Base-by-base conservation (phyloP, 2,329 filamentous ascomycete genomes). In the Monilinia aucupariae region DNA sequence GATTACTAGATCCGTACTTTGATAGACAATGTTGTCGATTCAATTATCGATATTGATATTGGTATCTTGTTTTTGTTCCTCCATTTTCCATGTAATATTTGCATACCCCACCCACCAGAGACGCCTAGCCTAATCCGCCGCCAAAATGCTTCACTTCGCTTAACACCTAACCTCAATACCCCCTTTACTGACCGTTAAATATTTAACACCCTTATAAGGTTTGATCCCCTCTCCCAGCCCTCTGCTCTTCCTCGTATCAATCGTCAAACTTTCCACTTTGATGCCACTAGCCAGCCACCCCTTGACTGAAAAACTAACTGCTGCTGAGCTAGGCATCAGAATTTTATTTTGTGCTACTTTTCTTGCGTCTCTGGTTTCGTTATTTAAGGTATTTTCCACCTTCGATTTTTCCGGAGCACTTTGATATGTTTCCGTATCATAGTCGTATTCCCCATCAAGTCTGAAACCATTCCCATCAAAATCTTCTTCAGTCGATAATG, bases 131-230 rank as follows among this genome's bases (percentile, higher is more conserved):
- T 39, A 17, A 53, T 48, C 15, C 56, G 15, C 45, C 22, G 39
- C 47, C 37, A 27, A 58, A 45, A 59, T 52, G 39, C 55, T 43
- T 58, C 17, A 7, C 47, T 63, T 54, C 48, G 10, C 48, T 67
- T 55, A 75, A 72, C 85, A 87, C 69, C 85, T 78, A 68, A 86
- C 80, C 75, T 88, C 85, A 49, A 88, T 79, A 27, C 85, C 85
- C 17, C 82, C 81, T 66, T 84, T 85, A 71, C 85, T 88, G 55
- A 88, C 79, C 20, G 92, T 97, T 70, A 99, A 75, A 76, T 99
- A 99, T 77, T 99, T 99, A 68, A 99, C 94, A 1, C 94, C 94
- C 78, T 97, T 99, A 77, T 96, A 97, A 30, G 94, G 94, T 77
- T 92, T 96, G 47, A 97, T 86, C 2, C 89, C 86, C 68, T 96